Evolutionary conservation across 2,329 filamentous ascomycete genomes (phyloP).

Genomic region (Blastomyces parvus): DNA sequence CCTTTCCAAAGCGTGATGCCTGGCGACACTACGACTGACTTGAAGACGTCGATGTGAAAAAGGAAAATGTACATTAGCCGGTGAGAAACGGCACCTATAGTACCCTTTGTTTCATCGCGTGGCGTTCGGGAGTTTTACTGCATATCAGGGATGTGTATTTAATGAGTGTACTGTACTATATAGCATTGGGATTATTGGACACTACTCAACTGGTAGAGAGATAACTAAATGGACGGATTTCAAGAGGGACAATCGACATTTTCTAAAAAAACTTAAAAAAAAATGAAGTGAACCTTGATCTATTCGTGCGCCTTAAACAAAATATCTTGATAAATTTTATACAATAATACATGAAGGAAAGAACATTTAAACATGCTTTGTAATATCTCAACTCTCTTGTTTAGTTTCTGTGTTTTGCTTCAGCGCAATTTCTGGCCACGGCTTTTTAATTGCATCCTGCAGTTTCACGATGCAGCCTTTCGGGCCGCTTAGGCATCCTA

Average conservation of each 20-base stretch:
- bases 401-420: constrained; percentile 25
- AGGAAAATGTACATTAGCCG: background rate
- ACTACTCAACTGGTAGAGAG: background rate
- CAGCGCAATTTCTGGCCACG: constrained; percentile 53
- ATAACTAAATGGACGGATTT: background rate
- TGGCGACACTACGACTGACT: constrained; percentile 17
- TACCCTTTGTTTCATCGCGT: constrained; percentile 1
- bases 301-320: background rate
- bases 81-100: background rate
- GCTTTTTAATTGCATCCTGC: constrained; percentile 85
- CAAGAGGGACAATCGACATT: background rate
- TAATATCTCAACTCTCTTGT: background rate
- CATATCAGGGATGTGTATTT: background rate
- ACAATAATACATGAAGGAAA: constrained; percentile 31
- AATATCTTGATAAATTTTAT: constrained; percentile 24
- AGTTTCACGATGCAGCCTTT: constrained; percentile 77
- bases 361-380: constrained; percentile 4
- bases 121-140: constrained; percentile 2
- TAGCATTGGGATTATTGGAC: constrained; percentile 5
- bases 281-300: background rate
- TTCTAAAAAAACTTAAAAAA: background rate
- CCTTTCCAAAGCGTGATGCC: constrained; percentile 52
- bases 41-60: constrained; percentile 3
- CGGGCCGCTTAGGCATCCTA: constrained; percentile 69
- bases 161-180: background rate